Conservation (phyloP, 495 filamentous ascomycete genomes). For the Halenospora varia region DNA sequence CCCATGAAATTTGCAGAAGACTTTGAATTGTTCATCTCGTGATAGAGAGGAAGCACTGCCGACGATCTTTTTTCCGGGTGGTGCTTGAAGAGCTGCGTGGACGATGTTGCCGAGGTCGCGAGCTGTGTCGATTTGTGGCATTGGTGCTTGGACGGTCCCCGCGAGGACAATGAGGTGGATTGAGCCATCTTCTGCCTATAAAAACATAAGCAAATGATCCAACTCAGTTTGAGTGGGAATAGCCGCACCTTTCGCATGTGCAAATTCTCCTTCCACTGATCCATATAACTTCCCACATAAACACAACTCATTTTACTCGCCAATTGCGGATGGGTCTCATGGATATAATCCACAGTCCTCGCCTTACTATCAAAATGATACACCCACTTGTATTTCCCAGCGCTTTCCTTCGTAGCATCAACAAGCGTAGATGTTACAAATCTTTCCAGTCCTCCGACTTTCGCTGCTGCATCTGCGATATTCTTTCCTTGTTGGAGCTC, state of each 20-base stretch:
- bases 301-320: slow-evolving; percentile 10
- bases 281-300: slow-evolving; percentile 14
- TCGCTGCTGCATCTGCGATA: slow-evolving; percentile 43
- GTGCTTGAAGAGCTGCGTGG: slow-evolving; percentile 1
- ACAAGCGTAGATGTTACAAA: slow-evolving; percentile 36
- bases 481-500: slow-evolving; percentile 47
- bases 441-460: slow-evolving; percentile 35
- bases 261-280: slow-evolving; percentile 10
- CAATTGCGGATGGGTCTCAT: slow-evolving; percentile 8
- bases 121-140: slow-evolving; percentile 7
- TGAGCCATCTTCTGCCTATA: slow-evolving; percentile 4
- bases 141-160: background rate
- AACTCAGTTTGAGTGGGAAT: background rate
- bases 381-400: slow-evolving; percentile 33
- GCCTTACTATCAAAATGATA: slow-evolving; percentile 39
- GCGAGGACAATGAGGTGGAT: slow-evolving; percentile 3
- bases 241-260: slow-evolving; percentile 9
- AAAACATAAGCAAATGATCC: background rate
- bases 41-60: slow-evolving; percentile 8
- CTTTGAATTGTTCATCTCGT: slow-evolving; percentile 10
- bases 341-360: slow-evolving; percentile 7
- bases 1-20: slow-evolving; percentile 8
- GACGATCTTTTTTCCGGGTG: slow-evolving; percentile 14
- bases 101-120: slow-evolving; percentile 10
- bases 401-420: slow-evolving; percentile 28